Conservation (phyloP, 257 asterid genomes). For the Eustoma russellianum region DNA sequence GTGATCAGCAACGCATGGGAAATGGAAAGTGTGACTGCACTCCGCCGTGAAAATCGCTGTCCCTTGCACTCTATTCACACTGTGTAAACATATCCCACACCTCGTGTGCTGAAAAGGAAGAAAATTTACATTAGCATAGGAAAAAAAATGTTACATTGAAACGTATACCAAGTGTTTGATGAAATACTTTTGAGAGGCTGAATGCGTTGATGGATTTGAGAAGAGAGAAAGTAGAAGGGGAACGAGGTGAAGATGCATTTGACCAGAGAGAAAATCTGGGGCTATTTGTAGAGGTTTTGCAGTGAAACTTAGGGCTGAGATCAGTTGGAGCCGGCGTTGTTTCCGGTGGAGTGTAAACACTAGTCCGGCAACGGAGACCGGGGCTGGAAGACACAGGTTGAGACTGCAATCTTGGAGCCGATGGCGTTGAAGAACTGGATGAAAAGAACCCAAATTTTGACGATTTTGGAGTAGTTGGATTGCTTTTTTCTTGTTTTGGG, state of each 20-base stretch:
- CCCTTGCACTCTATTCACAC: constrained; percentile 74
- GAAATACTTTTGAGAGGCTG: constrained; percentile 49
- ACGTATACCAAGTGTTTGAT: not conserved
- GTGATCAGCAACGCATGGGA: constrained; percentile 75
- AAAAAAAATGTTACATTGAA: constrained; percentile 3
- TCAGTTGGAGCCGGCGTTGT: constrained; percentile 4
- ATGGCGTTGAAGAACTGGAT: constrained; percentile 87
- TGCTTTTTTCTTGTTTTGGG: constrained; percentile 18
- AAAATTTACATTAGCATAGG: too few relatives aligned
- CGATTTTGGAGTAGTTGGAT: constrained; percentile 35
- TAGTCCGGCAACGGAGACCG: constrained; percentile 43
- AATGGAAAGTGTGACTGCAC: constrained; percentile 88
- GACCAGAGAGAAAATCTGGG: constrained; percentile 59
- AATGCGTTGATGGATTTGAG: constrained; percentile 46
- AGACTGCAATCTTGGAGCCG: constrained; percentile 69
- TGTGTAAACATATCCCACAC: constrained; percentile 68
- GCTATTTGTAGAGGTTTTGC: constrained; percentile 50
- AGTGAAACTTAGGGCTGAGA: constrained; percentile 47
- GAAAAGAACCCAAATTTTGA: constrained; percentile 48
- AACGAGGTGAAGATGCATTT: constrained; percentile 81
- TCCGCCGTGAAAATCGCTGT: constrained; percentile 98
- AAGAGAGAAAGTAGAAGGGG: constrained; percentile 77
- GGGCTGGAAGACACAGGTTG: constrained; percentile 34
- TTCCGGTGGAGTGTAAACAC: not conserved
- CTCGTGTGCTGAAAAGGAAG: constrained; percentile 49